A percentile compares a stretch with the other conserved stretches of the same genome.
phyloP scores from a whole-genome alignment of 352 stramenopile species.

The Globisporangium barbulae region DNA sequence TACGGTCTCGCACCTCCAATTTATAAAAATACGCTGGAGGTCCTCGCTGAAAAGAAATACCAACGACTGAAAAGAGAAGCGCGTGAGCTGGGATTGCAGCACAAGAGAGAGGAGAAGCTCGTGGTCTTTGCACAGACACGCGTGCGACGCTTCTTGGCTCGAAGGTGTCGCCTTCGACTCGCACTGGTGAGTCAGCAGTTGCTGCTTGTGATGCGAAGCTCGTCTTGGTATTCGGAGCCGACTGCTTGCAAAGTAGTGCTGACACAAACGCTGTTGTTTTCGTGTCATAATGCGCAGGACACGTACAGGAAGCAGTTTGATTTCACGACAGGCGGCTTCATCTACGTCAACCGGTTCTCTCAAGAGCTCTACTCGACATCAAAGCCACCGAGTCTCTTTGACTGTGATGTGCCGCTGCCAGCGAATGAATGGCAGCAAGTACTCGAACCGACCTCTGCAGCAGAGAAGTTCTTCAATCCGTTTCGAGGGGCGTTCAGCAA shows the following conservation, averaged over 20 bases:
- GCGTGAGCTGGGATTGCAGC: background rate
- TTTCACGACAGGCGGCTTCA: constrained; percentile 16
- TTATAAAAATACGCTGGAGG: constrained; percentile 40
- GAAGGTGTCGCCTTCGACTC: constrained; percentile 25
- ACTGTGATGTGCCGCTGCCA: constrained; percentile 39
- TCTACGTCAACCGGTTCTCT: constrained; percentile 30
- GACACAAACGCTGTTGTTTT: background rate
- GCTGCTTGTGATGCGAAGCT: background rate
- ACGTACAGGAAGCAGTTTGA: constrained; percentile 54
- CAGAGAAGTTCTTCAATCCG: constrained; percentile 40
- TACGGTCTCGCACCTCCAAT: constrained; percentile 26
- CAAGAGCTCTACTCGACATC: constrained; percentile 3
- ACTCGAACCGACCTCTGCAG: background rate
- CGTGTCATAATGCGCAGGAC: constrained; percentile 10
- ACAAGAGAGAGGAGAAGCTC: constrained; percentile 17
- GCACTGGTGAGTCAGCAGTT: constrained; percentile 26
- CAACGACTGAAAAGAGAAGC: background rate
- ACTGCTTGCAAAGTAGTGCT: too few species aligned
- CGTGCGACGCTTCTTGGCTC: constrained; percentile 32
- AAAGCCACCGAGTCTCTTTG: constrained; percentile 49
- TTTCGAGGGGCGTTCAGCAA: constrained; percentile 34
- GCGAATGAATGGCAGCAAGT: constrained; percentile 41
- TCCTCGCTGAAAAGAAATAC: constrained; percentile 21
- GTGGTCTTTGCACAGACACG: constrained; percentile 35
- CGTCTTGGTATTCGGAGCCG: background rate